Percentiles rank a stretch among this genome's conserved stretches.
These are phyloP conservation scores for Penicillium brasilianum DNA, from an alignment of 2,329 filamentous ascomycete species.

Conservation along the genomic window DNA sequence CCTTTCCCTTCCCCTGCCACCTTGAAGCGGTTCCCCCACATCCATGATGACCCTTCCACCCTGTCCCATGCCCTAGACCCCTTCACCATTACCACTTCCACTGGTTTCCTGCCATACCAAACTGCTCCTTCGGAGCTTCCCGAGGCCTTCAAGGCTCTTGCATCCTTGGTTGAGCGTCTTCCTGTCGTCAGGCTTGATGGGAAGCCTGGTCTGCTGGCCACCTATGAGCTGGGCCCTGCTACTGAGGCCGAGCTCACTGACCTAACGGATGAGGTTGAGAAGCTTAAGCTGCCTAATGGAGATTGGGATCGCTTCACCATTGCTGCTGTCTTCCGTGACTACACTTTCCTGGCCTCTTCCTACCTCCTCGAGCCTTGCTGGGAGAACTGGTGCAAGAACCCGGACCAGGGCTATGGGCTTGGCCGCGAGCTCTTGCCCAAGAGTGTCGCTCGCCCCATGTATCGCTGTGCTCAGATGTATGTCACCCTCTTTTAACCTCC, in stretches of 20 bases:
- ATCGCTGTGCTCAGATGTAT: conserved; percentile 83
- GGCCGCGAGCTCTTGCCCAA: conserved; percentile 74
- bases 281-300: conserved; percentile 57
- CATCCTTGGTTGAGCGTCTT: conserved; percentile 75
- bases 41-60: conserved; percentile 49
- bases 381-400: conserved; percentile 63
- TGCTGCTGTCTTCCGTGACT: conserved; percentile 89
- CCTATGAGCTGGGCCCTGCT: conserved; percentile 73
- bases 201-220: conserved; percentile 75
- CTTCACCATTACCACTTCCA: conserved; percentile 54
- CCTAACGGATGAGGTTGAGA: conserved; percentile 73
- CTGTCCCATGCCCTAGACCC: conserved; percentile 51
- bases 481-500: conserved; percentile 45
- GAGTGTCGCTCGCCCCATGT: conserved; percentile 79
- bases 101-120: conserved; percentile 52
- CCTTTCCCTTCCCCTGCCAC: conserved; percentile 41
- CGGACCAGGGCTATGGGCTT: conserved; percentile 75
- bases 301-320: conserved; percentile 75
- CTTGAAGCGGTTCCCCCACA: conserved; percentile 49
- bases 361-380: conserved; percentile 93
- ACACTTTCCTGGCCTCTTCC: conserved; percentile 85
- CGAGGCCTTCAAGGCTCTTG: conserved; percentile 71
- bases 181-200: conserved; percentile 78
- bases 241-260: conserved; percentile 77
- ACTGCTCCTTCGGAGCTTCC: conserved; percentile 62